Base-by-base conservation (phyloP, 2,329 filamentous ascomycete genomes). In the Colletotrichum destructivum region DNA sequence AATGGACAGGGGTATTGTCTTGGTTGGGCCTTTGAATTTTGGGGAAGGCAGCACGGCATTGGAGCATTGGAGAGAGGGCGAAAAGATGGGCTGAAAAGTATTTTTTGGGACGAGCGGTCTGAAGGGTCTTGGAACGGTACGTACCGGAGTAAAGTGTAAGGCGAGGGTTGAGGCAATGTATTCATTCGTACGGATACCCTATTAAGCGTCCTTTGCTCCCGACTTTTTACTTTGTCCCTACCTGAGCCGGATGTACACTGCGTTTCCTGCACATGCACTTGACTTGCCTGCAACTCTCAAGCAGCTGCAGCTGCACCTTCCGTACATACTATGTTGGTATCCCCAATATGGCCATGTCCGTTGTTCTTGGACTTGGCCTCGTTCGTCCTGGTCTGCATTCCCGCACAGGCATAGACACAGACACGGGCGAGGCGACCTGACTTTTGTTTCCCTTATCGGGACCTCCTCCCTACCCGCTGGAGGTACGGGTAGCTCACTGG, bases 31-130 rank as follows among this genome's bases (percentile, higher is more conserved):
- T 35, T 46, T 26, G 31, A 9, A 35, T 15, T 54, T 54, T 63
- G 59, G 44, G 38, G 44, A 62, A 62, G 46, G 46, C 26, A 9
- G 26, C 9, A n/a, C 35, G 31, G 3, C 38, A 31, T 44, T 11
- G 8, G 18, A n/a, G 3, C 38, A 31, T 44, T 11, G 8, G 18
- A n/a, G 31, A 38, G 18, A 40, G 49, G 16, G 18, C 18, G 3
- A 12, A 57, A 42, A 71, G 51, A 71, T 62, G 12, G 26, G 42
- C 64, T 46, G 35, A 62, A 68, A 55, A 60, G 40, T 59, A 7
- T 46, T n/a, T 68, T 66, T 62, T 68, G 63, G 64, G 68, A 71
- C 57, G 64, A 68, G 64, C 68, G 64, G 68, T 71, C 69, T 57
- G 44, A 57, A 71, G 56, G 63, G 56, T 68, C 63, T 56, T 52